Evolutionary conservation across 176 grass and related monocot species (phyloP), one percentile per base, ranked within the genome.

Genomic region (Musa schizocarpa): DNA sequence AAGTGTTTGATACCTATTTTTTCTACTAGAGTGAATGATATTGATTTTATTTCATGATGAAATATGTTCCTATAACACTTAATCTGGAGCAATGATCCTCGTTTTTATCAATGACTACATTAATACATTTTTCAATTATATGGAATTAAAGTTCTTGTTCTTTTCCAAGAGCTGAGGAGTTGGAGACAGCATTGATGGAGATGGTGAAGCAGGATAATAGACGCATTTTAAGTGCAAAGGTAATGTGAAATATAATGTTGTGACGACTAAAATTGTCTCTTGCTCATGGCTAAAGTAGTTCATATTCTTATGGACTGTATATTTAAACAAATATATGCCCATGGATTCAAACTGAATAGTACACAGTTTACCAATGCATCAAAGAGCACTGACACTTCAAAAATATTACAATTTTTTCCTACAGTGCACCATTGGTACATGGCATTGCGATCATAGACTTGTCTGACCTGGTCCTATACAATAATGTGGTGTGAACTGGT

Each of bases 191-290:
- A 69, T 69, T 99, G 55, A 99, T 99, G 91, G 96, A 99, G 71
- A 99, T 99, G 88, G 96, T 99, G 72, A 99, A 95, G 72, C 91
- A 99, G 84, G 96, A 99, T 82, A 99, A 99, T 70, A 87, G 96
- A 43, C 88, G 96, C 22, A 88, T 95, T 79, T 82, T 99, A 71
- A 99, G 96, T 82, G 91, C 96, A 81, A 92, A 99, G 88, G 96
- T 94, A 73, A 83, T 57, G 19, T 9, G 8, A 74, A 24, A 52
- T 29, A 29, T 11, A 52, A 11, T 2, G 14, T 14, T 9, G 43
- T n/a, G 19, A n/a, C 16, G 2, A 49, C 2, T 51, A 11, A 20
- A 20, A 8, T 52, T 71, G n/a, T 22, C 14, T 22, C 53, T 27
- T 29, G 11, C 26, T 13, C 13, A 17, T 50, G 9, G 8, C 51